Conservation (phyloP, 2,329 filamentous ascomycete species). For the Sphaerulina vaccinii region DNA sequence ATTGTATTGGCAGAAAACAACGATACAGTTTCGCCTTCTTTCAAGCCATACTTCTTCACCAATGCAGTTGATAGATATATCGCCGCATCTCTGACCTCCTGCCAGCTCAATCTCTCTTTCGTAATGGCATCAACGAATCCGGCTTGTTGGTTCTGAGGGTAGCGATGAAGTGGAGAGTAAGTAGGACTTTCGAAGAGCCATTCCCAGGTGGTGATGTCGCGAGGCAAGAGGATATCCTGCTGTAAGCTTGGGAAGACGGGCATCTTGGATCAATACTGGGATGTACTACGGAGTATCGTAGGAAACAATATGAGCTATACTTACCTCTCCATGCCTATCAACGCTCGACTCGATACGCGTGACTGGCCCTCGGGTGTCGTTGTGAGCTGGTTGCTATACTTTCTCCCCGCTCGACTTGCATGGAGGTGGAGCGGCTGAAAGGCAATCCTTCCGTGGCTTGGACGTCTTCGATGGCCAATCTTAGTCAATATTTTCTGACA, state of each 20-base stretch:
- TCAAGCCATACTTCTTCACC: slow-evolving; percentile 55
- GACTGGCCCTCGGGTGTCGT: slow-evolving; percentile 10
- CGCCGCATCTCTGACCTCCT: slow-evolving; percentile 57
- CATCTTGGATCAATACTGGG: too few species aligned
- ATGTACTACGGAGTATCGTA: too few species aligned
- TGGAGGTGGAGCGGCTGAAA: too few species aligned
- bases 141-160: slow-evolving; percentile 42
- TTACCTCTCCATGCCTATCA: neutral
- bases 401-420: slow-evolving; percentile 7
- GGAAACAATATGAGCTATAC: neutral
- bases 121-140: slow-evolving; percentile 61
- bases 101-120: slow-evolving; percentile 58
- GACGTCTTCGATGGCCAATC: too few species aligned
- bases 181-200: slow-evolving; percentile 59
- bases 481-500: too few species aligned
- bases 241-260: slow-evolving; percentile 26
- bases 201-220: slow-evolving; percentile 58
- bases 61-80: slow-evolving; percentile 62
- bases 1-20: slow-evolving; percentile 65
- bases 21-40: slow-evolving; percentile 56
- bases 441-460: too few species aligned
- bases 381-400: slow-evolving; percentile 4
- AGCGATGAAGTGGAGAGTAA: slow-evolving; percentile 50
- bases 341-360: slow-evolving; percentile 1
- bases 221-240: slow-evolving; percentile 43